These are phyloP conservation scores for Hippophae tibetana DNA, from an alignment of 306 rosid species.

Conservation along the genomic window DNA sequence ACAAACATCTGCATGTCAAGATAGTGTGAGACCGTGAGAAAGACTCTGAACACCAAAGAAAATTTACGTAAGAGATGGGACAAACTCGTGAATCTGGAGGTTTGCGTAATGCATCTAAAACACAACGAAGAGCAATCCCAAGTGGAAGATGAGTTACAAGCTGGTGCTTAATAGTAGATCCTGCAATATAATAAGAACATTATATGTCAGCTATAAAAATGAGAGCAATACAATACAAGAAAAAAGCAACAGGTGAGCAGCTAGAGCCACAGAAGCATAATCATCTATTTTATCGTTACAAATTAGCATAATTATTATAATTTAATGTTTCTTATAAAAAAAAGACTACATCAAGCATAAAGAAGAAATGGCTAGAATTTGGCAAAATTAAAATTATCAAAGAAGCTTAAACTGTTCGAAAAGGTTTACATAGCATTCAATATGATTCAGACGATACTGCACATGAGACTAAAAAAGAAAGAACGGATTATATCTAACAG, in stretches of 20 bases:
- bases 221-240: not conserved
- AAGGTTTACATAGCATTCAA: too few relatives aligned
- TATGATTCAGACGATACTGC: too few relatives aligned
- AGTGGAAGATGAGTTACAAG: constrained; percentile 90
- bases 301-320: too few relatives aligned
- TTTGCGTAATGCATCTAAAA: constrained; percentile 93
- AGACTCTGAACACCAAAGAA: constrained; percentile 6
- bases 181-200: constrained; percentile 22
- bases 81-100: constrained; percentile 97
- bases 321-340: too few relatives aligned
- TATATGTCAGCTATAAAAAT: not conserved
- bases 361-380: too few relatives aligned
- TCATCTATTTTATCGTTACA: not conserved
- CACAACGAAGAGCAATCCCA: constrained; percentile 92
- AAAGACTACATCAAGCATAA: too few relatives aligned
- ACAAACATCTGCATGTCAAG: constrained; percentile 71
- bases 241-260: constrained; percentile 1
- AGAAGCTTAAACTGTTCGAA: too few relatives aligned
- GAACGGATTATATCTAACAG: too few relatives aligned
- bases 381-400: too few relatives aligned
- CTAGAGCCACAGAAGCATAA: constrained; percentile 3
- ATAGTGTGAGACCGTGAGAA: constrained; percentile 18
- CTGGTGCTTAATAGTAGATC: constrained; percentile 84
- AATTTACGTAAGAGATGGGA: constrained; percentile 12
- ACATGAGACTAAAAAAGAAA: not conserved